phyloP scores from a whole-genome alignment of 2,329 filamentous ascomycete genomes.

The Periconia sp. region DNA sequence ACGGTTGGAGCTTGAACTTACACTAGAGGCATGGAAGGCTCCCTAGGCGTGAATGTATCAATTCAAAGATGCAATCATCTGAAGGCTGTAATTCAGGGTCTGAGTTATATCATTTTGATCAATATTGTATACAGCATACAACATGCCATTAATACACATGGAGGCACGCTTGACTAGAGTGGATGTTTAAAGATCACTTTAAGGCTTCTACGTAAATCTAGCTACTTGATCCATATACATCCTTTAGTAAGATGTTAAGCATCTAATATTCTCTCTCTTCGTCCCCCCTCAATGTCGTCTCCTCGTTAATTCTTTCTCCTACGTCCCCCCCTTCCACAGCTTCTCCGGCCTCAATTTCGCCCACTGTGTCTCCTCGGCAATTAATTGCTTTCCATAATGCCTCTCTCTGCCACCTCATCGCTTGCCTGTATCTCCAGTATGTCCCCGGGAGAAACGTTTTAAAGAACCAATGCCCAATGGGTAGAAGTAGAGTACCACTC shows the following conservation, averaged over 20 bases:
- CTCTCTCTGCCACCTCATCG: neutral
- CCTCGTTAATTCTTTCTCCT: conserved; percentile 1
- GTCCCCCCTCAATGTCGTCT: neutral
- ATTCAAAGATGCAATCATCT: no score
- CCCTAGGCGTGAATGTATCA: no score
- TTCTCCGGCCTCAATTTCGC: neutral
- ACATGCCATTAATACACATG: no score
- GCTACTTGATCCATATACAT: no score
- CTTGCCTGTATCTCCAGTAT: neutral
- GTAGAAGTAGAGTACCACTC: neutral
- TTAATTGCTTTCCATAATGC: neutral
- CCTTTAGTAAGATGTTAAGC: neutral
- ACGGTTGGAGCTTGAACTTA: no score
- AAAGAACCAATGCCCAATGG: neutral
- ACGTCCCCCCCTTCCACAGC: neutral
- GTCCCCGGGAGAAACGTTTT: neutral
- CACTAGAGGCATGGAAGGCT: no score
- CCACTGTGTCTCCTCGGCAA: neutral
- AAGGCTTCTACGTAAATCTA: no score
- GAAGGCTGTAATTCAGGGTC: no score
- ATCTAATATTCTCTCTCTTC: neutral
- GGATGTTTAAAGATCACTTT: no score
- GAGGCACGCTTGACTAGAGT: no score
- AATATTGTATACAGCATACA: no score
- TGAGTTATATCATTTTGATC: no score